phyloP scores from a whole-genome alignment of 257 asterid genomes.

The Scutellaria galericulata region DNA sequence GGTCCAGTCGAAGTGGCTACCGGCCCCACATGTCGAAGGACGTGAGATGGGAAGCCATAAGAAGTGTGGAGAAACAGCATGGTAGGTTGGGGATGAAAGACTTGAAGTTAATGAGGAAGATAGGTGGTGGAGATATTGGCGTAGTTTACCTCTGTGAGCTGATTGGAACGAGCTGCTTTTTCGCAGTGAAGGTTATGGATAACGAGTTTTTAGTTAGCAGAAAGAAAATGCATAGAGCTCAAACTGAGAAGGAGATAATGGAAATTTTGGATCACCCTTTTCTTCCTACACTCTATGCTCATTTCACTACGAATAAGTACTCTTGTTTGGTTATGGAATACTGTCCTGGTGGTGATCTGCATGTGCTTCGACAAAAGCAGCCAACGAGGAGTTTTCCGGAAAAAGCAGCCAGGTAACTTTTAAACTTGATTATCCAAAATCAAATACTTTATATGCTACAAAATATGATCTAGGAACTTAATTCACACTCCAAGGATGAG shows the following conservation, averaged over 20 bases:
- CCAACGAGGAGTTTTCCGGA: conserved; percentile 62
- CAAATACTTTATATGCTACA: no score
- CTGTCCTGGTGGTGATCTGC: conserved; percentile 97
- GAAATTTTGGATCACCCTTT: conserved; percentile 91
- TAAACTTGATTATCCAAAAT: background rate
- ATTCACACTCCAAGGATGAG: no score
- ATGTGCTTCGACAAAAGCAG: conserved; percentile 87
- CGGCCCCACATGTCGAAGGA: conserved; percentile 88
- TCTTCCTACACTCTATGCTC: conserved; percentile 85
- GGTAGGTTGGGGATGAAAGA: conserved; percentile 65
- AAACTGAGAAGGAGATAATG: conserved; percentile 82
- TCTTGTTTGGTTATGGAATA: conserved; percentile 87
- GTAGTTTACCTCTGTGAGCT: conserved; percentile 81
- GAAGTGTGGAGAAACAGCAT: conserved; percentile 58
- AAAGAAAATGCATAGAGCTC: conserved; percentile 72
- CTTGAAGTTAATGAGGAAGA: conserved; percentile 72
- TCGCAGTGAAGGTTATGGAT: conserved; percentile 88
- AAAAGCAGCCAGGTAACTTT: conserved; percentile 76
- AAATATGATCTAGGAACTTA: no score
- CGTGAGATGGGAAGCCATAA: conserved; percentile 90
- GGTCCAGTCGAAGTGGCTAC: conserved; percentile 67
- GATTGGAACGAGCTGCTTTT: conserved; percentile 69
- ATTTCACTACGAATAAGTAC: conserved; percentile 67
- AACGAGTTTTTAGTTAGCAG: conserved; percentile 58
- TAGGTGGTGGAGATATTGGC: conserved; percentile 92